A percentile compares a stretch with the other conserved stretches of the same genome.
phyloP scores from a whole-genome alignment of 2,329 filamentous ascomycete genomes.

The Macrophomina pseudophaseolina region DNA sequence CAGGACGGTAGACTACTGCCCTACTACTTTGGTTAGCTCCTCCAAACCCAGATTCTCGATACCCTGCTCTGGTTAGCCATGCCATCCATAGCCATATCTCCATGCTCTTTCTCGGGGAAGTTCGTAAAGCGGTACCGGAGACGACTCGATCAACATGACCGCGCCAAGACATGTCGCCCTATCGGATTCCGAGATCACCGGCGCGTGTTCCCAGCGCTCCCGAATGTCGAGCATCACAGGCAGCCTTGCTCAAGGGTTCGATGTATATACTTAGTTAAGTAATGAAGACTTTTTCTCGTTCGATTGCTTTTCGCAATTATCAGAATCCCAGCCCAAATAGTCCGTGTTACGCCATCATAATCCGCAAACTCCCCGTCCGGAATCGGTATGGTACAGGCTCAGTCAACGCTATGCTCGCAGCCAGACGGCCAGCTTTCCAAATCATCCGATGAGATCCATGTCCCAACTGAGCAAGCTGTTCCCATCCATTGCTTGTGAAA shows the following conservation, averaged over 20 bases:
- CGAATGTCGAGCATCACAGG: background rate
- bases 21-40: background rate
- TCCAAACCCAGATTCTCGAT: background rate
- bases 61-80: too few relatives aligned
- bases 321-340: constrained; percentile 25
- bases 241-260: background rate
- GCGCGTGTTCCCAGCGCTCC: background rate
- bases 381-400: constrained; percentile 28
- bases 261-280: background rate
- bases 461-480: constrained; percentile 8
- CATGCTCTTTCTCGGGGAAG: too few relatives aligned
- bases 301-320: constrained; percentile 24
- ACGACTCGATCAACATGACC: too few relatives aligned
- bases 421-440: constrained; percentile 13
- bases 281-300: constrained; percentile 16
- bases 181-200: background rate
- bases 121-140: too few relatives aligned
- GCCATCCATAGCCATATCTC: too few relatives aligned
- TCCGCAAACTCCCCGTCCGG: constrained; percentile 27
- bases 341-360: constrained; percentile 27
- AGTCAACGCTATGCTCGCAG: constrained; percentile 20
- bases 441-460: background rate
- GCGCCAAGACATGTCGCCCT: too few relatives aligned
- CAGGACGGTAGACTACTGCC: background rate
- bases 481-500: constrained; percentile 7